phyloP scores from a whole-genome alignment of 331 rosid genomes.

The Telfairia occidentalis region DNA sequence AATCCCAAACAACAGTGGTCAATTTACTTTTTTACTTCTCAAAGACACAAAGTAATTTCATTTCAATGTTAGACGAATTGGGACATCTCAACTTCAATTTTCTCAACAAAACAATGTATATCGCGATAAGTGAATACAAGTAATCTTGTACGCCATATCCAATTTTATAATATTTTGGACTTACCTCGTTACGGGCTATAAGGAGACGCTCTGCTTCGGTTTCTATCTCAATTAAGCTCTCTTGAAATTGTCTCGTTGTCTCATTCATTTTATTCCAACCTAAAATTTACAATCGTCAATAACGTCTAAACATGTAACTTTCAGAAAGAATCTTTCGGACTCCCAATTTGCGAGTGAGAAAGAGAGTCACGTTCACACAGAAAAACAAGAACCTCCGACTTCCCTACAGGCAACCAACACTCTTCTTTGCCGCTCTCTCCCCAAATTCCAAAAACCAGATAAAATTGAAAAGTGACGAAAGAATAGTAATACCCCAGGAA shows the following conservation, averaged over 20 bases:
- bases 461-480: background rate
- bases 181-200: slow-evolving; percentile 64
- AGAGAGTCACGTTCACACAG: background rate
- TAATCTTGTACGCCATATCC: background rate
- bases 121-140: background rate
- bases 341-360: background rate
- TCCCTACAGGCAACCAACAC: background rate
- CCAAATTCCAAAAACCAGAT: background rate
- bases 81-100: background rate
- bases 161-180: background rate
- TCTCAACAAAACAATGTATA: background rate
- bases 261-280: slow-evolving; percentile 40
- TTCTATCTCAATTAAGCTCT: slow-evolving; percentile 51
- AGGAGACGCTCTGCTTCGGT: slow-evolving; percentile 74
- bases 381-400: background rate
- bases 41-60: background rate
- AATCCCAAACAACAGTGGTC: slow-evolving; percentile 7
- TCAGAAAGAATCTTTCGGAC: background rate
- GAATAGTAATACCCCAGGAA: background rate
- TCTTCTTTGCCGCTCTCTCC: background rate
- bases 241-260: slow-evolving; percentile 37
- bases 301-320: background rate
- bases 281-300: background rate
- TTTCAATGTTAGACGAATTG: background rate
- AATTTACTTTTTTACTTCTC: background rate